Conservation (phyloP, 1,284 basidiomycete species). For the Malassezia pachydermatis region DNA sequence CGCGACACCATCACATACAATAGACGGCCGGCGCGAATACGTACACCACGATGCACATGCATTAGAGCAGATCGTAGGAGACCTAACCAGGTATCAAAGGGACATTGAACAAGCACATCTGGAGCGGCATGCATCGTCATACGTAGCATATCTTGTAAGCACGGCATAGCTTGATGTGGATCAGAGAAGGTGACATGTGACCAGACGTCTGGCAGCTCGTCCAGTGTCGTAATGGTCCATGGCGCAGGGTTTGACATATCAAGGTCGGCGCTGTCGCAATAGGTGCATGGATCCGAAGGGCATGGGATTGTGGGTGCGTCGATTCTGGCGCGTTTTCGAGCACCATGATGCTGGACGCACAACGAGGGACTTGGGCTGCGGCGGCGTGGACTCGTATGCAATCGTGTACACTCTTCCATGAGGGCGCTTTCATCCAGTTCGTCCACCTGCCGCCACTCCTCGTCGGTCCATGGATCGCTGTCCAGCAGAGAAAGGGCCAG, state of each 20-base stretch:
- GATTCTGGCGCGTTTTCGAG: background rate
- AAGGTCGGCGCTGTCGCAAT: background rate
- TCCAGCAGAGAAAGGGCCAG: background rate
- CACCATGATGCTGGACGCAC: background rate
- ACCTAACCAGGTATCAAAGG: background rate
- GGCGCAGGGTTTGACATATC: background rate
- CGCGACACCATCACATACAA: background rate
- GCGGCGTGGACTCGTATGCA: background rate
- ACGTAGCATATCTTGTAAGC: background rate
- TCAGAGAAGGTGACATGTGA: background rate
- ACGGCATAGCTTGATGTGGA: background rate
- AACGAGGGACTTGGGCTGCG: slow-evolving; percentile 1
- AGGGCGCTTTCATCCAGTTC: background rate
- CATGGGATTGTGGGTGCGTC: background rate
- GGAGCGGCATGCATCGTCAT: background rate
- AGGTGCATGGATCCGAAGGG: background rate
- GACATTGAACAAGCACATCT: background rate
- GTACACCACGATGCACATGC: slow-evolving; percentile 4
- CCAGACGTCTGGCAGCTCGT: background rate
- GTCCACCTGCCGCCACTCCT: background rate
- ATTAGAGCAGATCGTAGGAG: background rate
- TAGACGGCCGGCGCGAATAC: slow-evolving; percentile 7
- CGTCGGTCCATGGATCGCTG: background rate
- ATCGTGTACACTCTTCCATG: background rate
- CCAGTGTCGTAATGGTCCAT: background rate